Evolutionary conservation across 257 asterid species (phyloP).

Genomic region (Ehretia macrophylla): DNA sequence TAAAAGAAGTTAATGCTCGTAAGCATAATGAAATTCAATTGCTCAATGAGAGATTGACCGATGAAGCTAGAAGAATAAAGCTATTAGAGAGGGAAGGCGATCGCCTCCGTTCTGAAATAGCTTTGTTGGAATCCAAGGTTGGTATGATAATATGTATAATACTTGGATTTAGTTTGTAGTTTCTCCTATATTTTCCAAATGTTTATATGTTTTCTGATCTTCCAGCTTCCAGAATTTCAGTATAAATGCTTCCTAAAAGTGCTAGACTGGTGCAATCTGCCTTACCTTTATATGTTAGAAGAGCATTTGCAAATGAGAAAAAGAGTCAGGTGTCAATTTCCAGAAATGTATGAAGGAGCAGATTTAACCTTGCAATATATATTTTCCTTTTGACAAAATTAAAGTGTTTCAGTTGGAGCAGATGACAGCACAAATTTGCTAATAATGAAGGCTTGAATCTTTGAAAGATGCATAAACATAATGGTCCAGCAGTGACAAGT

Average conservation of each 20-base stretch:
- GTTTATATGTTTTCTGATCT: background rate
- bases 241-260: background rate
- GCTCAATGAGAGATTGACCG: constrained; percentile 66
- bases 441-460: no score
- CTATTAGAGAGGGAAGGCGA: constrained; percentile 91
- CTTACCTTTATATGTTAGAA: no score
- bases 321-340: no score
- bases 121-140: constrained; percentile 98
- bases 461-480: no score
- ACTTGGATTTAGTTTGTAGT: constrained; percentile 7
- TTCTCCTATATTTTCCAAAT: constrained; percentile 4
- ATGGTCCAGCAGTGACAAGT: no score
- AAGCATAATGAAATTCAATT: constrained; percentile 71
- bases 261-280: background rate
- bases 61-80: constrained; percentile 79
- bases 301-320: no score
- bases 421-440: no score
- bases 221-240: background rate
- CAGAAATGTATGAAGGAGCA: no score
- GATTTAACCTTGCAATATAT: no score
- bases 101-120: constrained; percentile 80
- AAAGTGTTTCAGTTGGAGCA: no score
- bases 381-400: no score
- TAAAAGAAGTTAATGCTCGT: constrained; percentile 44
- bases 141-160: constrained; percentile 19